Conservation (phyloP, 2,329 filamentous ascomycete species). For the Lojkania enalia region DNA sequence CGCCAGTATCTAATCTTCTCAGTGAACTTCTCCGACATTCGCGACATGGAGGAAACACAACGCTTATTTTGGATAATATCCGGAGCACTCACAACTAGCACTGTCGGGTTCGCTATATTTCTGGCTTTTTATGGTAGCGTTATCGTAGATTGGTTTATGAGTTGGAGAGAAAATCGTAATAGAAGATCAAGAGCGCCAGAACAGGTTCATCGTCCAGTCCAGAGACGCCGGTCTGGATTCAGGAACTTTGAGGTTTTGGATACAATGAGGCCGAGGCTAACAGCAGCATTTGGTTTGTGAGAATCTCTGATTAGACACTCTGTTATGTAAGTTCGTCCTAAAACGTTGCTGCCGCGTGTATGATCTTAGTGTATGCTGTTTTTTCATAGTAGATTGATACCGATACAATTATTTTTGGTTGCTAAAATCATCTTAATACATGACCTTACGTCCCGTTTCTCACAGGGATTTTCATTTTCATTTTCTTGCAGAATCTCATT, state of each 20-base stretch:
- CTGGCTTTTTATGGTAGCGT: constrained; percentile 48
- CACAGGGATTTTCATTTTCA: too few species aligned
- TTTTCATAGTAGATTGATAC: too few species aligned
- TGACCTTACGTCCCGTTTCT: too few species aligned
- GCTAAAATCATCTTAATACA: too few species aligned
- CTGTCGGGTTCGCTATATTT: constrained; percentile 44
- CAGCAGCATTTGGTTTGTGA: not conserved
- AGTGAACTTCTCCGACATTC: constrained; percentile 48
- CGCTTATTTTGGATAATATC: constrained; percentile 48
- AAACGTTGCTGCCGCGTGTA: too few species aligned
- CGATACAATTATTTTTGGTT: too few species aligned
- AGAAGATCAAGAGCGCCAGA: constrained; percentile 18
- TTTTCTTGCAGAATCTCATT: too few species aligned
- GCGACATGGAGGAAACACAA: constrained; percentile 45
- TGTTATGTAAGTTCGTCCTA: too few species aligned
- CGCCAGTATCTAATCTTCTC: too few species aligned
- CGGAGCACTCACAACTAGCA: constrained; percentile 42
- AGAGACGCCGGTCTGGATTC: constrained; percentile 10
- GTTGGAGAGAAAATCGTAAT: constrained; percentile 39
- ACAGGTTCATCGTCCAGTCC: constrained; percentile 3
- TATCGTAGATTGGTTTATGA: constrained; percentile 41
- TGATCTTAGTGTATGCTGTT: too few species aligned
- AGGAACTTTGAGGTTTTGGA: constrained; percentile 31
- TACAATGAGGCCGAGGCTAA: constrained; percentile 15
- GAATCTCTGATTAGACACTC: too few species aligned